phyloP scores from a whole-genome alignment of 805 yeast species.

The Cyberlindnera misumaiensis region DNA sequence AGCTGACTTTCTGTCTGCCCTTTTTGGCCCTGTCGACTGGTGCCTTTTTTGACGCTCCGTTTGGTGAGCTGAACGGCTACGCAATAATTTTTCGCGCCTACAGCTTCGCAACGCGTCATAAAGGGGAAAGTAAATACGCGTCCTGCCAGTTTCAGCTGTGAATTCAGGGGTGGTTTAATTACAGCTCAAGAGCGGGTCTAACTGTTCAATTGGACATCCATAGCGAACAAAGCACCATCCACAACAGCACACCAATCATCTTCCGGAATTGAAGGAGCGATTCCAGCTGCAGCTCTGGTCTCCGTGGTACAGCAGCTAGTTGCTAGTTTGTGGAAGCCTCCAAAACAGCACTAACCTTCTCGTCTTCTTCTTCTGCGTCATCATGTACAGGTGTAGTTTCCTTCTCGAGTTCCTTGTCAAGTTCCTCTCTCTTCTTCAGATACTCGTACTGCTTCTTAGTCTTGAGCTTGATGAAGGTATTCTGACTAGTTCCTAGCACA shows the following conservation, averaged over 20 bases:
- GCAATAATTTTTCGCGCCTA: too few relatives aligned
- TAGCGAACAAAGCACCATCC: constrained; percentile 5
- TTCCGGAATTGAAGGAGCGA: constrained; percentile 4
- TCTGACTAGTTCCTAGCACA: constrained; percentile 55
- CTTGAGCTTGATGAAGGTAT: constrained; percentile 42
- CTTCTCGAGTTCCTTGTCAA: constrained; percentile 14
- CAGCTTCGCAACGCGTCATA: too few relatives aligned
- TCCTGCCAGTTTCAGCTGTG: too few relatives aligned
- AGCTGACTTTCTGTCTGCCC: too few relatives aligned
- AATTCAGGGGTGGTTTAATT: too few relatives aligned
- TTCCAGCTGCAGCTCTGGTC: background rate
- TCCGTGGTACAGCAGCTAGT: background rate
- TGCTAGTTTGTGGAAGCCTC: constrained; percentile 4
- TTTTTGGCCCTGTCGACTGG: too few relatives aligned
- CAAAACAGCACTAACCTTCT: constrained; percentile 6
- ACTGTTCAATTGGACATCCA: too few relatives aligned
- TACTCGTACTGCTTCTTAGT: constrained; percentile 19
- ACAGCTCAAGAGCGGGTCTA: too few relatives aligned
- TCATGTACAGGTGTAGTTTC: constrained; percentile 5
- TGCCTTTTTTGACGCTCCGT: too few relatives aligned
- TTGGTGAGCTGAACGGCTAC: too few relatives aligned
- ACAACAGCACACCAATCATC: constrained; percentile 6
- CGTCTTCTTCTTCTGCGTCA: constrained; percentile 9
- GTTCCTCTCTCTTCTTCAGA: constrained; percentile 16
- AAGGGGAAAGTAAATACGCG: too few relatives aligned